phyloP scores from a whole-genome alignment of 106 monocot genomes.

The Apostasia shenzhenica region DNA sequence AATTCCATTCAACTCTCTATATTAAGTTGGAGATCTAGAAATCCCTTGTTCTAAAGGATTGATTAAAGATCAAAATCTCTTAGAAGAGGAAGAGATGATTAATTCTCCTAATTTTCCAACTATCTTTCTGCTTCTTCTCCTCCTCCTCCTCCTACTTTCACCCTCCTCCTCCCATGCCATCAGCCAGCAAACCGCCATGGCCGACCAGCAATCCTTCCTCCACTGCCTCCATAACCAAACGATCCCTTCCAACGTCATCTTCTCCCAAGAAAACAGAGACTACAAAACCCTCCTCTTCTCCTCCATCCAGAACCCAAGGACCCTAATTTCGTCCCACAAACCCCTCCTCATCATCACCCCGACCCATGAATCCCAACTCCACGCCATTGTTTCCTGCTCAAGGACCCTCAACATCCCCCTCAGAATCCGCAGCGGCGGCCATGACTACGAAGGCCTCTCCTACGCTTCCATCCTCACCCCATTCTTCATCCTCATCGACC shows the following conservation, averaged over 20 bases:
- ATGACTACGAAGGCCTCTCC: no score
- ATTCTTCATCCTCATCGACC: conserved; percentile 21
- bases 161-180: no score
- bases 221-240: conserved; percentile 5
- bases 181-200: no score
- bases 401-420: conserved; percentile 6
- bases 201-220: conserved; percentile 2
- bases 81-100: no score
- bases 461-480: no score
- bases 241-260: conserved; percentile 9
- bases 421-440: conserved; percentile 40
- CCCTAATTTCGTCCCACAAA: conserved; percentile 14
- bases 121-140: no score
- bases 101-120: no score
- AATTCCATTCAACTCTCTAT: no score
- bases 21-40: no score
- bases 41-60: no score
- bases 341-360: conserved; percentile 34
- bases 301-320: conserved; percentile 32
- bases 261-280: conserved; percentile 6
- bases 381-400: conserved; percentile 24
- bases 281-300: conserved; percentile 24
- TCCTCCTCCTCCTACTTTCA: no score
- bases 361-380: conserved; percentile 18
- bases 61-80: no score